These are phyloP conservation scores for Collybia nuda DNA, from an alignment of 768 basidiomycete genomes.

Conservation along the genomic window DNA sequence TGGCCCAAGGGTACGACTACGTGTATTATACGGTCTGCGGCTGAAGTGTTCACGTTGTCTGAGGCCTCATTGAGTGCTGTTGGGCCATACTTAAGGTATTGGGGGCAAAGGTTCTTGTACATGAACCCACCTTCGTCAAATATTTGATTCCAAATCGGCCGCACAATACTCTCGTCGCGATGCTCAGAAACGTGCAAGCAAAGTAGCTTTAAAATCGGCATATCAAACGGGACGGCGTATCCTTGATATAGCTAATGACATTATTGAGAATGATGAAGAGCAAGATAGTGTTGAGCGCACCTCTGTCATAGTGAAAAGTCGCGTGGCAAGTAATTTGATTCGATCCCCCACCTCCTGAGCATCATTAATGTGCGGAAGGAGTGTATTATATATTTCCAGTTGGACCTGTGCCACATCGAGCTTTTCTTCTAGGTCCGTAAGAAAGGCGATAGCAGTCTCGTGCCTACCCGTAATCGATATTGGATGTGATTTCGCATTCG, in stretches of 20 bases:
- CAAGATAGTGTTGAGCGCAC: conserved; percentile 35
- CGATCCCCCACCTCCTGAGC: conserved; percentile 62
- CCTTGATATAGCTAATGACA: conserved; percentile 73
- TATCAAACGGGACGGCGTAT: conserved; percentile 85
- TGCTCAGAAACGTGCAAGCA: conserved; percentile 95
- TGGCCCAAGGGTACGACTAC: conserved; percentile 74
- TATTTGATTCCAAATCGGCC: conserved; percentile 87
- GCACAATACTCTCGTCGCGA: conserved; percentile 77
- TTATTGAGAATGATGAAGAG: conserved; percentile 9
- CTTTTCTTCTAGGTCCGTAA: conserved; percentile 94
- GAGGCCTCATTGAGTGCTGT: conserved; percentile 47
- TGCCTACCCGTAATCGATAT: conserved; percentile 74
- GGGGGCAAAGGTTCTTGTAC: not conserved
- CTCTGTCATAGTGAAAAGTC: conserved; percentile 81
- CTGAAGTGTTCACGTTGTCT: conserved; percentile 47
- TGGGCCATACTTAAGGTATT: not conserved
- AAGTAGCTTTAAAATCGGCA: conserved; percentile 81
- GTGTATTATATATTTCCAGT: conserved; percentile 78
- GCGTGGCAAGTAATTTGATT: conserved; percentile 56
- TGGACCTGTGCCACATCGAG: conserved; percentile 97
- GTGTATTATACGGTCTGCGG: conserved; percentile 61
- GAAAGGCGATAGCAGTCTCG: conserved; percentile 91
- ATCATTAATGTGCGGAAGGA: conserved; percentile 61
- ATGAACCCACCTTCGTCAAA: conserved; percentile 67
- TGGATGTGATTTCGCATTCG: conserved; percentile 94